Percentiles rank a stretch among this genome's conserved stretches.
Evolutionary conservation across 2,329 filamentous ascomycete species (phyloP).

Genomic region (Orbilia quercus): DNA sequence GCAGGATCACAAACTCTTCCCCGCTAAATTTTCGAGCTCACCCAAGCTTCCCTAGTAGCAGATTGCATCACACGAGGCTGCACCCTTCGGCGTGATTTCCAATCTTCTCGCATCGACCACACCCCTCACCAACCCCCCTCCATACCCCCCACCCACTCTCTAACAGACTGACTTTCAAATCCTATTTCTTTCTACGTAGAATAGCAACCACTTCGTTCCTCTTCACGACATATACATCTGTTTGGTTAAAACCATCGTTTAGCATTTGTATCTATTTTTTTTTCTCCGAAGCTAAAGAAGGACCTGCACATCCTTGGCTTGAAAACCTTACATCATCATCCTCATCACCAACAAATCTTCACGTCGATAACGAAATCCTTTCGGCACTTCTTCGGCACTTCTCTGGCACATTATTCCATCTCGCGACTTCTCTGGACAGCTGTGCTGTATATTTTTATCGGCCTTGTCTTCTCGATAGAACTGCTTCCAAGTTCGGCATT

Average conservation of each 20-base stretch:
- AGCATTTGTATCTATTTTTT: slow-evolving; percentile 21
- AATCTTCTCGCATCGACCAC: slow-evolving; percentile 25
- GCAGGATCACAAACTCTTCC: slow-evolving; percentile 44
- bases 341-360: neutral
- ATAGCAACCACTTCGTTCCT: slow-evolving; percentile 5
- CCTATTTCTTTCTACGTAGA: neutral
- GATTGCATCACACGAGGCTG: slow-evolving; percentile 57
- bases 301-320: slow-evolving; percentile 45
- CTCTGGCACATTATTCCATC: slow-evolving; percentile 2
- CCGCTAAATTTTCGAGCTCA: slow-evolving; percentile 56
- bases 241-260: slow-evolving; percentile 21
- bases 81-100: slow-evolving; percentile 52
- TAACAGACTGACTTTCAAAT: slow-evolving; percentile 11
- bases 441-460: slow-evolving; percentile 21
- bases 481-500: neutral
- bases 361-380: slow-evolving; percentile 22
- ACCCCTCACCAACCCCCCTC: slow-evolving; percentile 4
- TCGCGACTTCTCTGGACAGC: slow-evolving; percentile 34
- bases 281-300: slow-evolving; percentile 15
- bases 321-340: slow-evolving; percentile 31
- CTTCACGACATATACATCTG: slow-evolving; percentile 19
- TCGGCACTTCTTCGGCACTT: slow-evolving; percentile 20
- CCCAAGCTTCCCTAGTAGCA: slow-evolving; percentile 42
- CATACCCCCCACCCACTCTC: slow-evolving; percentile 4
- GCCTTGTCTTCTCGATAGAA: slow-evolving; percentile 7